Percentiles rank a stretch among this genome's conserved stretches.
Conservation (phyloP, 208 protist species). For the Trypanosomatidae sp. region DNA sequence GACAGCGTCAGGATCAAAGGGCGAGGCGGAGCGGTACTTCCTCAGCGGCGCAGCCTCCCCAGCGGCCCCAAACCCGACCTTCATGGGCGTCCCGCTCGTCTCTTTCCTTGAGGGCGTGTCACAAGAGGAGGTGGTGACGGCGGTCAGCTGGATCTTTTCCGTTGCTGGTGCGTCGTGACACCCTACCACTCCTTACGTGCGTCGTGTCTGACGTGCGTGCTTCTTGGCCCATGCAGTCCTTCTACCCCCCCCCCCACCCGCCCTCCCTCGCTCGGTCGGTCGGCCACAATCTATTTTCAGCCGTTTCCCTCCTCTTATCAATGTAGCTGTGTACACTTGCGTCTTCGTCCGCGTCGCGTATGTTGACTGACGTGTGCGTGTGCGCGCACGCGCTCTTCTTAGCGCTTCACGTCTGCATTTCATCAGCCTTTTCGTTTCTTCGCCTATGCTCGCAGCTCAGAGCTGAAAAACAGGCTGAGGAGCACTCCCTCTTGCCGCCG, state of each 20-base stretch:
- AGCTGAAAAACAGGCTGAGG: no score
- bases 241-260: not conserved
- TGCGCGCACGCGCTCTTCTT: no score
- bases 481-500: no score
- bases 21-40: not conserved
- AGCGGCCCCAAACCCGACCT: constrained; percentile 7
- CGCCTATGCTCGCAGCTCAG: no score
- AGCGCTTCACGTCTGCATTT: no score
- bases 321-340: no score
- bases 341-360: no score
- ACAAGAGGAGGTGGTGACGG: constrained; percentile 18
- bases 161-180: constrained; percentile 1
- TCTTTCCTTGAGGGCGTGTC: constrained; percentile 15
- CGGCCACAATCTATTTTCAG: no score
- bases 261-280: not conserved
- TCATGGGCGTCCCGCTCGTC: constrained; percentile 12
- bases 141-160: constrained; percentile 22
- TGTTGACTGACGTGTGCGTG: no score
- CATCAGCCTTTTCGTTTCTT: no score
- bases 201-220: not conserved
- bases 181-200: not conserved
- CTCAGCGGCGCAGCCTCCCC: not conserved
- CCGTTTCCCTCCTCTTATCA: no score
- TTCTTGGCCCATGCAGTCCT: not conserved
- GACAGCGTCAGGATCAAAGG: not conserved